Conservation (phyloP, 2,329 filamentous ascomycete genomes). For the Plenodomus lindquistii region DNA sequence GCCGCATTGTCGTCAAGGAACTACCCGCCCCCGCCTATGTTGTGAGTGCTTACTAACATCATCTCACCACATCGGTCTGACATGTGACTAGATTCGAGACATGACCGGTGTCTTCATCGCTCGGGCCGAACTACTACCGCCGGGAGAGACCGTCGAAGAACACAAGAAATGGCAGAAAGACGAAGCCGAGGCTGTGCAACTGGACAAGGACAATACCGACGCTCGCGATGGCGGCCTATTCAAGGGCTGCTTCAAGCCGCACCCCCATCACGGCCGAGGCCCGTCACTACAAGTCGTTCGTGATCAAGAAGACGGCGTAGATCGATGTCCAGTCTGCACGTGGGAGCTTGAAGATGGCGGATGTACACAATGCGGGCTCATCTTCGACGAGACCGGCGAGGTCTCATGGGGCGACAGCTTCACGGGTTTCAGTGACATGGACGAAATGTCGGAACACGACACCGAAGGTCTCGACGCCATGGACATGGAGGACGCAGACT, state of each 20-base stretch:
- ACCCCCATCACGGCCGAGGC: conserved; percentile 20
- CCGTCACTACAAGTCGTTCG: conserved; percentile 49
- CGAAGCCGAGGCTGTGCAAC: conserved; percentile 62
- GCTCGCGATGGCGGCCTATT: conserved; percentile 62
- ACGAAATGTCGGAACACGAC: conserved; percentile 47
- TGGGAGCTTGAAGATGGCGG: conserved; percentile 66
- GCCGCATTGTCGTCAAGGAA: conserved; percentile 61
- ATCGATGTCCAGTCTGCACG: conserved; percentile 64
- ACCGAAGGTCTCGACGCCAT: conserved; percentile 47
- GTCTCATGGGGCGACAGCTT: conserved; percentile 45
- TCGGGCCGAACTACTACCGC: conserved; percentile 63
- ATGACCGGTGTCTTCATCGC: conserved; percentile 66
- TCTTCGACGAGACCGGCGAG: conserved; percentile 54
- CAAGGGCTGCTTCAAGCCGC: conserved; percentile 60
- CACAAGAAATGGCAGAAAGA: conserved; percentile 61
- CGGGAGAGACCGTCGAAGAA: conserved; percentile 65
- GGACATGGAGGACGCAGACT: conserved; percentile 47
- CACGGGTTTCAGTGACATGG: conserved; percentile 51
- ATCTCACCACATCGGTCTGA: conserved; percentile 1
- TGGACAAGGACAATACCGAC: conserved; percentile 60
- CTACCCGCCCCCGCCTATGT: conserved; percentile 68
- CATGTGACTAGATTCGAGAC: conserved; percentile 59
- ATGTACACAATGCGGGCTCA: conserved; percentile 59
- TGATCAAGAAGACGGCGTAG: conserved; percentile 63
- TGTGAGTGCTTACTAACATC: conserved; percentile 45